These are phyloP conservation scores for Ehretia macrophylla DNA, from an alignment of 257 asterid species.

Conservation along the genomic window DNA sequence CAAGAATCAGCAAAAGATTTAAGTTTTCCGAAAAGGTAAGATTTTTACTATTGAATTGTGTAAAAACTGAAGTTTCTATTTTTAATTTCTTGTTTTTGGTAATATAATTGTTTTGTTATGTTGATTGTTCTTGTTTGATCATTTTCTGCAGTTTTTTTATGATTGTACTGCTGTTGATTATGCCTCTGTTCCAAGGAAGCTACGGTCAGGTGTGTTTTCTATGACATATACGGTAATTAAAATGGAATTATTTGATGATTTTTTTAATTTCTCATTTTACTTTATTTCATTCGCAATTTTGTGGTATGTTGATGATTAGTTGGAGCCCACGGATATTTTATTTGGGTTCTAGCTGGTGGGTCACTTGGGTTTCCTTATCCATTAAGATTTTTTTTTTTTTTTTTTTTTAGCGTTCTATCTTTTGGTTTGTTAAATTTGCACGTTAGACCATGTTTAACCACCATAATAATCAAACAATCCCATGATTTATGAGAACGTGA, in stretches of 20 bases:
- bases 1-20: constrained; percentile 22
- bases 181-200: constrained; percentile 67
- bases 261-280: not conserved
- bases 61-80: not conserved
- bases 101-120: too few relatives aligned
- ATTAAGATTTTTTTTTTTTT: too few relatives aligned
- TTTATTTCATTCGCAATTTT: too few relatives aligned
- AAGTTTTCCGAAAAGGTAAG: constrained; percentile 53
- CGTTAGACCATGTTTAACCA: too few relatives aligned
- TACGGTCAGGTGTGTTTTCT: constrained; percentile 58
- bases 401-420: too few relatives aligned
- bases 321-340: constrained; percentile 23
- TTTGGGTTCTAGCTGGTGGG: constrained; percentile 10
- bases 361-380: constrained; percentile 16
- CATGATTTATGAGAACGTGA: too few relatives aligned
- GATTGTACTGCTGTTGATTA: constrained; percentile 37
- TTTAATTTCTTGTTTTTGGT: constrained; percentile 11
- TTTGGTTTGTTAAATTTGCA: too few relatives aligned
- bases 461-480: too few relatives aligned
- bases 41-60: not conserved
- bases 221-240: not conserved
- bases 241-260: not conserved
- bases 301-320: constrained; percentile 6
- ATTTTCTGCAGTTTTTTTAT: constrained; percentile 46
- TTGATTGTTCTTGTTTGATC: too few relatives aligned